Base-by-base conservation (phyloP, 2,329 filamentous ascomycete species). In the Paraphoma sp. region DNA sequence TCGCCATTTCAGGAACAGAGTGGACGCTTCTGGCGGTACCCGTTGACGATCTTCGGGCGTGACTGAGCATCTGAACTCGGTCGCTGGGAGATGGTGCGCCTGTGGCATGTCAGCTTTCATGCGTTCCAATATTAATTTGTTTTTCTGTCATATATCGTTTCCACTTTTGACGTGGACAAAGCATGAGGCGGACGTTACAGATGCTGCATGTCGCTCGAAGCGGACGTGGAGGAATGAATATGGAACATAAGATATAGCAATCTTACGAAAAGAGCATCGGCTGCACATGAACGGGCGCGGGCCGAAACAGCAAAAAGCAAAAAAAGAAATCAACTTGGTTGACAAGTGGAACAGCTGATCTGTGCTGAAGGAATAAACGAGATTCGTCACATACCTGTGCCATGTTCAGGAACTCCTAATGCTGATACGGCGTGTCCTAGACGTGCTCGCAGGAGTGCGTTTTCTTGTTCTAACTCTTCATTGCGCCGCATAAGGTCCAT, bases 381-480 rank as follows among this genome's bases (percentile, higher is more conserved):
- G 56, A 60, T 51, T 58, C 40, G 48, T 59, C 46, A 77, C 75
- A 60, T 75, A 78, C 75, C 74, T 72, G 66, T 63, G 54, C 62
- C 70, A 60, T 72, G 69, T 40, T 76, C 75, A 23, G 73, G 66
- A 46, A 76, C 69, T 38, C 70, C 73, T 23, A 78, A 56, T 10
- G 74, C 70, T 61, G 79, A 76, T 10, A 79, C 74, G 23, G 78
- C 76, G 56, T 81, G 79, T 33, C 73, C 78, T 47, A 86, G 73
- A 62, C 83, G 81, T 50, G 78, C 76, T 54, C 82, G 80, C 42
- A 86, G 74, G 45, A 80, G 78, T n/a, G 76, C 76, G 57, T 84
- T 83, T 66, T 87, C 84, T 52, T 82, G 79, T 66, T 86, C 83
- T 38, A 87, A 72, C 59, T 82, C 81, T 33, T 81, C 78, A 67